A percentile compares a stretch with the other conserved stretches of the same genome.
phyloP scores from a whole-genome alignment of 1,284 basidiomycete genomes.

The Cryptococcus sp. region DNA sequence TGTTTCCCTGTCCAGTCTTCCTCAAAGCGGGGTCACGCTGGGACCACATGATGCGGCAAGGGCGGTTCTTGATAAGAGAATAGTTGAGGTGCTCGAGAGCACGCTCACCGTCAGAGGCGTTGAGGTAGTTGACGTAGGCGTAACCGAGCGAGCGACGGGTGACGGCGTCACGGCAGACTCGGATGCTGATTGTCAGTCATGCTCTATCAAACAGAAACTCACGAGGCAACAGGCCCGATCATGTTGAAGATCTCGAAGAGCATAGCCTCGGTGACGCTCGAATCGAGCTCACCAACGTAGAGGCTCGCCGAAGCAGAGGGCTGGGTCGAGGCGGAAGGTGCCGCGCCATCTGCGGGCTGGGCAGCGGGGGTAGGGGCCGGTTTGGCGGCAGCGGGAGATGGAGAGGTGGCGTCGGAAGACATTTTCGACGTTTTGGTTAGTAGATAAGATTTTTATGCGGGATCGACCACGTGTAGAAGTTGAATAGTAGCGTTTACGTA shows the following conservation, averaged over 20 bases:
- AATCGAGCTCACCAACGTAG: constrained; percentile 98
- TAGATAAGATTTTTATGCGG: constrained; percentile 17
- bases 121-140: constrained; percentile 99
- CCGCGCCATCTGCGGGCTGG: constrained; percentile 24
- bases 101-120: constrained; percentile 95
- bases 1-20: constrained; percentile 99
- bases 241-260: constrained; percentile 99
- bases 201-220: constrained; percentile 19
- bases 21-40: constrained; percentile 99
- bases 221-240: constrained; percentile 98
- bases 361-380: constrained; percentile 27
- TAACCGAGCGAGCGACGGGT: constrained; percentile 99
- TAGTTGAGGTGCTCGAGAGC: constrained; percentile 99
- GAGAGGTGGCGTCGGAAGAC: constrained; percentile 39
- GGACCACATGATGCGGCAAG: constrained; percentile 99
- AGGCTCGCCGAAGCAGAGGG: constrained; percentile 80
- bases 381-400: constrained; percentile 33
- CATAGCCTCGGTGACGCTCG: constrained; percentile 98
- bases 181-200: constrained; percentile 66
- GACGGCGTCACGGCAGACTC: constrained; percentile 99
- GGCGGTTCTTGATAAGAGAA: constrained; percentile 95
- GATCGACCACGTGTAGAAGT: constrained; percentile 43
- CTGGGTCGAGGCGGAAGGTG: constrained; percentile 41
- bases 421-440: constrained; percentile 23
- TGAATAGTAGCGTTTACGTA: constrained; percentile 40